Evolutionary conservation across 176 grass and related monocot genomes (phyloP), one percentile per base, ranked within the genome.

Genomic region (Pontederia crassipes): DNA sequence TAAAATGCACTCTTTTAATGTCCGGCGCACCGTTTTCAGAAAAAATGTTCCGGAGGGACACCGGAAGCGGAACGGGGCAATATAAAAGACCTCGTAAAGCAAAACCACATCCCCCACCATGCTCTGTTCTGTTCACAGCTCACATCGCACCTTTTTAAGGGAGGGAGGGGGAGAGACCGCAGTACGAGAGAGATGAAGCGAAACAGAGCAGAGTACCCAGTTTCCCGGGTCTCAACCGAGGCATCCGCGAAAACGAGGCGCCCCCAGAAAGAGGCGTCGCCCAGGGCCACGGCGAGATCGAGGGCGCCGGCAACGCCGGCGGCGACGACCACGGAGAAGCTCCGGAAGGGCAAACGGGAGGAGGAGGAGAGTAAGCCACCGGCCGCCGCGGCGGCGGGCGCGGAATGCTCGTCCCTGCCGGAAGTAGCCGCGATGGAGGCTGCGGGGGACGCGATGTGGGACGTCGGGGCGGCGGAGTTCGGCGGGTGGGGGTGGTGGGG

Each of bases 401-500:
- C 20, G 0, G 68, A 45, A 0, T 49, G 12, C 6, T 52, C 46
- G 9, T 8, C 20, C 0, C 20, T 56, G 20, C 20, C 20, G 20
- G 20, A 24, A 24, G 20, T 24, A 24, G 20, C 20, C 20, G 20
- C 7, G 26, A 32, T 46, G 10, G 0, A 10, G 49, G 11, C 18
- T 28, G 12, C 0, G 17, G 0, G 6, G 0, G 12, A 4, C 0
- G 46, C 0, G 2, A 67, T 24, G 10, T 57, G 3, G 16, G 54
- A 11, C 9, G 20, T 54, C n/a, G 55, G 40, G 65, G 10, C 61
- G 12, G 40, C 68, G 29, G 80, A 80, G 17, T 82, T 80, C 14
- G 85, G 76, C 72, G 74, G 49, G 46, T 89, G 86, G 86, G 70
- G 78, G 77, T 74, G 69, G 57, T 89, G 74, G 66, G 86, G 86